phyloP scores from a whole-genome alignment of 1,284 basidiomycete genomes.

The Vanrija pseudolonga region DNA sequence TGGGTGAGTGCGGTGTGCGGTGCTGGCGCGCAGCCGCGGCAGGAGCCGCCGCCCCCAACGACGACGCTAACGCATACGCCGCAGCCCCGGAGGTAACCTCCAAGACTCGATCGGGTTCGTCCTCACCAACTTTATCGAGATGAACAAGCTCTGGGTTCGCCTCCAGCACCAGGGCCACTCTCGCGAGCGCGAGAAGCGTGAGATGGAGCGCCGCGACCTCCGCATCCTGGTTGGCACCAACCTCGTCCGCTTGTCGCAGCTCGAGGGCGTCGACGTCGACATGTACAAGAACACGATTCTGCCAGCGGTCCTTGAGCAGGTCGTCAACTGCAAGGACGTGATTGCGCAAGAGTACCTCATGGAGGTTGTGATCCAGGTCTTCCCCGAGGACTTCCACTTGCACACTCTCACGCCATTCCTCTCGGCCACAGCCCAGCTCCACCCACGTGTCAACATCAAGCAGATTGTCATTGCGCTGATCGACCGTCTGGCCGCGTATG shows the following conservation, averaged over 20 bases:
- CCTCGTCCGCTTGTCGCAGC: conserved; percentile 83
- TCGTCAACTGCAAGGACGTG: conserved; percentile 93
- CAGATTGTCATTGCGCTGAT: conserved; percentile 92
- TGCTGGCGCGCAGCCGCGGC: neutral
- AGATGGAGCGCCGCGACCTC: conserved; percentile 86
- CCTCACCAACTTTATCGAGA: conserved; percentile 94
- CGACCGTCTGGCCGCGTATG: conserved; percentile 89
- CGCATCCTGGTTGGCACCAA: conserved; percentile 94
- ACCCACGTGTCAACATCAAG: conserved; percentile 95
- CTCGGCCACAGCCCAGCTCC: conserved; percentile 85
- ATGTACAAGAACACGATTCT: conserved; percentile 81
- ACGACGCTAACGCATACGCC: neutral
- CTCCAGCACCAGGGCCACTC: conserved; percentile 94
- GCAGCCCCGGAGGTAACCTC: conserved; percentile 76
- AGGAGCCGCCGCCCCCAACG: neutral
- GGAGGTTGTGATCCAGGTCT: conserved; percentile 98
- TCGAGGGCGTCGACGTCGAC: conserved; percentile 88
- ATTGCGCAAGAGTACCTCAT: conserved; percentile 97
- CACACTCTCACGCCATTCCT: conserved; percentile 89
- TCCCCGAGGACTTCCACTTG: conserved; percentile 93
- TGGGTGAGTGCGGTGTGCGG: conserved; percentile 59
- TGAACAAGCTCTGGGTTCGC: conserved; percentile 98
- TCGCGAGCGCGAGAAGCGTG: conserved; percentile 88
- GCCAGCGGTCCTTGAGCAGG: conserved; percentile 86
- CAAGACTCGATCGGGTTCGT: conserved; percentile 92